Evolutionary conservation across 2,329 filamentous ascomycete species (phyloP).

Genomic region (Knufia fluminis): DNA sequence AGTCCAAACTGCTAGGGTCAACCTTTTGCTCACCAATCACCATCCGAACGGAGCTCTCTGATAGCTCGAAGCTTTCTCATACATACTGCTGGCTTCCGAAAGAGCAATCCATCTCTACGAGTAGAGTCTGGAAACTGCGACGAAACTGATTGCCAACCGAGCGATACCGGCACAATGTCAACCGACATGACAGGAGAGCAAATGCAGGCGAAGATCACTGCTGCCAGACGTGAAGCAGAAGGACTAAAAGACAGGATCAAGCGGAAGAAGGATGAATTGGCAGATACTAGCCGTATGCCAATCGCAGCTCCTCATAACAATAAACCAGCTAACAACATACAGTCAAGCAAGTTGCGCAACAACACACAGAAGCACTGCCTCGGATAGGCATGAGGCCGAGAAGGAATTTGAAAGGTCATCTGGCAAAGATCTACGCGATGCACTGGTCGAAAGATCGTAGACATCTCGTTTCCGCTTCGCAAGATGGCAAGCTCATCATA

Average conservation of each 20-base stretch:
- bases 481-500: constrained; percentile 98
- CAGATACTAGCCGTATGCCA: constrained; percentile 85
- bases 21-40: background rate
- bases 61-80: background rate
- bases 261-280: constrained; percentile 98
- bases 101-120: background rate
- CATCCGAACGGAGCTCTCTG: background rate
- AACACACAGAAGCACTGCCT: constrained; percentile 84
- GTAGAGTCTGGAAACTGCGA: background rate
- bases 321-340: constrained; percentile 23
- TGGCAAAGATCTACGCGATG: constrained; percentile 99
- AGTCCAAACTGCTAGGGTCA: background rate
- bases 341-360: constrained; percentile 89
- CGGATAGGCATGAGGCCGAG: constrained; percentile 96
- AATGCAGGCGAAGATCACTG: constrained; percentile 88
- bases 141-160: background rate
- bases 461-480: constrained; percentile 93
- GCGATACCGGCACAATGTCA: constrained; percentile 29
- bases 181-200: constrained; percentile 43
- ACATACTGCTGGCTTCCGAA: too few relatives aligned
- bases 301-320: constrained; percentile 16
- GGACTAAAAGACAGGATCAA: constrained; percentile 97
- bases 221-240: constrained; percentile 93
- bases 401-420: constrained; percentile 90
- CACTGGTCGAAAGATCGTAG: constrained; percentile 98